These are phyloP conservation scores for Quercus phellos DNA, from an alignment of 331 rosid genomes.

Conservation along the genomic window DNA sequence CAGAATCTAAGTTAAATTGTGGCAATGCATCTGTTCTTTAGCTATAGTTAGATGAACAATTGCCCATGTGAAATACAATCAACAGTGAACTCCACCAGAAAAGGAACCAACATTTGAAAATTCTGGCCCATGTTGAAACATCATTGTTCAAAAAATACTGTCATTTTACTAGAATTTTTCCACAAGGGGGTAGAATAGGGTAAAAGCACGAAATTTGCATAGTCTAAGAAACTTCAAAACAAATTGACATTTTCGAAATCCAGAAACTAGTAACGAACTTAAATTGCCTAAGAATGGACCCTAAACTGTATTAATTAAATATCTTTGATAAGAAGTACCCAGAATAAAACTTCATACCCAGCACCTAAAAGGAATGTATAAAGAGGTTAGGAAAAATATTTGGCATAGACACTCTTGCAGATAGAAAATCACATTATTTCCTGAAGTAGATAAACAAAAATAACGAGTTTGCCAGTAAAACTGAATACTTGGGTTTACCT, in stretches of 20 bases:
- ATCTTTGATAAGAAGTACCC: background rate
- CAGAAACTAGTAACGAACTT: background rate
- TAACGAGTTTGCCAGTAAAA: background rate
- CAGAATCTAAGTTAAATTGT: conserved; percentile 10
- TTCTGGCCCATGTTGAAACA: background rate
- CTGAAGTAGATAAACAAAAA: background rate
- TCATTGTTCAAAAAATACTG: background rate
- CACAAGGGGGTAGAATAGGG: background rate
- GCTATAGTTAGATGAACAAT: background rate
- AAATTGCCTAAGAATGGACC: background rate
- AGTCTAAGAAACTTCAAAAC: background rate
- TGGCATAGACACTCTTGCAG: background rate
- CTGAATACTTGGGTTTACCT: conserved; percentile 45
- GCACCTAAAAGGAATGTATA: background rate
- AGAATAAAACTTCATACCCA: background rate
- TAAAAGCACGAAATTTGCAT: background rate
- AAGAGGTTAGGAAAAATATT: background rate
- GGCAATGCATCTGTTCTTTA: background rate
- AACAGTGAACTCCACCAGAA: background rate
- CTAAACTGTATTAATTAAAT: background rate
- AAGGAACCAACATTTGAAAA: background rate
- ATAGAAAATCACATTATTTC: background rate
- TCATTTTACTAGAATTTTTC: background rate
- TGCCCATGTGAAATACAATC: background rate
- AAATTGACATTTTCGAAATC: background rate